phyloP scores from a whole-genome alignment of 2,329 filamentous ascomycete species.

The Sporothrix variecibatus region DNA sequence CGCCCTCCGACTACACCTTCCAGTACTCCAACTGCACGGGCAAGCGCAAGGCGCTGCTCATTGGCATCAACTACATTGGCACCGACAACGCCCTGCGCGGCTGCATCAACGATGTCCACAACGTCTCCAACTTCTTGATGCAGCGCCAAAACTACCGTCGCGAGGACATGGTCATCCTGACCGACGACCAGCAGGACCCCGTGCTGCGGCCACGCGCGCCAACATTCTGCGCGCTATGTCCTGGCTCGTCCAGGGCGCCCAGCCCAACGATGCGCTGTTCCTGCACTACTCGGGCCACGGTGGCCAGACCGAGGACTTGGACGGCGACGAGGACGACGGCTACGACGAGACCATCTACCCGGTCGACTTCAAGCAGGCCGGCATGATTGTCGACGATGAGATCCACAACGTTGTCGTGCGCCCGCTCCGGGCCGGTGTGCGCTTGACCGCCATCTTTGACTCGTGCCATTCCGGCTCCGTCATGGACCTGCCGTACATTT shows the following conservation, averaged over 20 bases:
- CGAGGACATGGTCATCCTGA: constrained; percentile 79
- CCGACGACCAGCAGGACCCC: constrained; percentile 71
- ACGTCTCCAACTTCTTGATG: constrained; percentile 71
- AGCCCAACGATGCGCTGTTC: constrained; percentile 75
- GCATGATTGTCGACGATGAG: constrained; percentile 81
- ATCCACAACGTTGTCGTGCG: constrained; percentile 74
- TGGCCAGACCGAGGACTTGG: constrained; percentile 70
- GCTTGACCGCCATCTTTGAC: constrained; percentile 64
- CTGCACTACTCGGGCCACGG: constrained; percentile 78
- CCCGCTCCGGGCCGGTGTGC: constrained; percentile 57
- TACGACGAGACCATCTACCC: constrained; percentile 80
- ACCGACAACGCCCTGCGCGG: constrained; percentile 71
- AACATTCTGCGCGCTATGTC: constrained; percentile 76
- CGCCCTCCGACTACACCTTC: constrained; percentile 69
- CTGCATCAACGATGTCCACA: constrained; percentile 80
- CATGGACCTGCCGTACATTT: constrained; percentile 67
- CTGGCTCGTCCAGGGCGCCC: constrained; percentile 71
- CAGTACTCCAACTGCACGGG: constrained; percentile 77
- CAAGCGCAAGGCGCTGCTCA: constrained; percentile 70
- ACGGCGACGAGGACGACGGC: constrained; percentile 77
- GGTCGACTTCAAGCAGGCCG: constrained; percentile 68
- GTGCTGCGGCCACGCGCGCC: constrained; percentile 70
- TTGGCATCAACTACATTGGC: constrained; percentile 80
- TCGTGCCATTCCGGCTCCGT: constrained; percentile 69
- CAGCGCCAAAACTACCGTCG: constrained; percentile 69